Percentiles rank a stretch among this genome's conserved stretches.
Evolutionary conservation across 768 basidiomycete genomes (phyloP).

Genomic region (Candolleomyces eurysporus): DNA sequence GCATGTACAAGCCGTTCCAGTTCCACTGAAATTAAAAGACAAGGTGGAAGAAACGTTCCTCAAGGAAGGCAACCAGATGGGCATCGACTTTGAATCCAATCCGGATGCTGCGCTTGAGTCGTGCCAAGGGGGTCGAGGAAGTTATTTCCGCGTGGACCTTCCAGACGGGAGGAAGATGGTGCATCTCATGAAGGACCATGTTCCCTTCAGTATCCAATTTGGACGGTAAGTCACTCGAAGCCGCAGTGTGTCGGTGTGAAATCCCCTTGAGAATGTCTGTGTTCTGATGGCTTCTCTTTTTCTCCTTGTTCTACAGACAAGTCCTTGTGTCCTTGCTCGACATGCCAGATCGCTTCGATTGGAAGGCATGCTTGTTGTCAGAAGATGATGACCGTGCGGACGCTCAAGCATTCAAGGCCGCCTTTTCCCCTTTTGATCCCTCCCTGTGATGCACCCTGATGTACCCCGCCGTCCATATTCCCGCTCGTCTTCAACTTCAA

Average conservation of each 20-base stretch:
- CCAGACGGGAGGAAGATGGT: conserved; percentile 85
- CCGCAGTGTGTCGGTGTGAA: too few relatives aligned
- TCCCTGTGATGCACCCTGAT: conserved; percentile 16
- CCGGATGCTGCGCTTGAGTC: conserved; percentile 58
- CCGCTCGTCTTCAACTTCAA: too few relatives aligned
- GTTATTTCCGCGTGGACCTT: conserved; percentile 90
- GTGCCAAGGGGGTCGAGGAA: conserved; percentile 52
- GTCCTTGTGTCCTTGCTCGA: conserved; percentile 77
- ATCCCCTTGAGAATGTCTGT: not conserved
- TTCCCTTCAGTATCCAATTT: conserved; percentile 89
- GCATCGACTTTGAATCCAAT: conserved; percentile 75
- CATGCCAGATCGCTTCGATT: conserved; percentile 79
- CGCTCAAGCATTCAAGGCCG: conserved; percentile 78
- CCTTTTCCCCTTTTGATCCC: conserved; percentile 76
- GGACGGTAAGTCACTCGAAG: conserved; percentile 65
- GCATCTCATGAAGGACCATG: conserved; percentile 75
- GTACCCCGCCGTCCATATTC: too few relatives aligned
- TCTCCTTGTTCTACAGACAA: conserved; percentile 48
- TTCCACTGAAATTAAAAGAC: conserved; percentile 61
- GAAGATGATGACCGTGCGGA: conserved; percentile 88
- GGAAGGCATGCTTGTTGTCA: conserved; percentile 82
- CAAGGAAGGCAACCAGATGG: conserved; percentile 60
- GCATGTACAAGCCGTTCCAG: conserved; percentile 83
- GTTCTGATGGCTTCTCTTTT: conserved; percentile 6
- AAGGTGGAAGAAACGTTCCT: conserved; percentile 71